Conservation (phyloP, 208 protist species). For the Leishmania tarentolae region DNA sequence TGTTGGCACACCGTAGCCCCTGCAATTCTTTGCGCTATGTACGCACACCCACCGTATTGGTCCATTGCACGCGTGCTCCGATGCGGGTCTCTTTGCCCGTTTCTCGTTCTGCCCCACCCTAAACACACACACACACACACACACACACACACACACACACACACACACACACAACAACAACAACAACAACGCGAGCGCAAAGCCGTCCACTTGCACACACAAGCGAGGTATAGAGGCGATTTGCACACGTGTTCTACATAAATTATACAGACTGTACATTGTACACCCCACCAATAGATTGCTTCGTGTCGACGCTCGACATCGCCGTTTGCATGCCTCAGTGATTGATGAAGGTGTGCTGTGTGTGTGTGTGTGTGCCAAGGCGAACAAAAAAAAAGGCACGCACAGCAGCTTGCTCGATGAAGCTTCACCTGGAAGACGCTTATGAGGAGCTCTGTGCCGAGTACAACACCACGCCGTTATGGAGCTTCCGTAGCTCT, state of each 20-base stretch:
- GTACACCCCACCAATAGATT: neutral
- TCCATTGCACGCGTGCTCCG: neutral
- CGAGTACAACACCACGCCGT: slow-evolving; percentile 26
- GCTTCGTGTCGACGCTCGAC: neutral
- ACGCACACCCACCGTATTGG: neutral
- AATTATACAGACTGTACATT: neutral
- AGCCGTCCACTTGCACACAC: neutral
- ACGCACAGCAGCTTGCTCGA: neutral
- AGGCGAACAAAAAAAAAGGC: neutral
- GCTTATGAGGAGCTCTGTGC: slow-evolving; percentile 26
- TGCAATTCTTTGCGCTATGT: neutral
- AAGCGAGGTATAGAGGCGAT: neutral
- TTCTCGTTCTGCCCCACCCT: neutral
- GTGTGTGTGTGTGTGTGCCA: neutral
- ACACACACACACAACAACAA: neutral
- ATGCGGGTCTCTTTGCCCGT: neutral
- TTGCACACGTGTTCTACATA: neutral
- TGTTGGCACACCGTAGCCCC: neutral
- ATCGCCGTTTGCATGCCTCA: neutral
- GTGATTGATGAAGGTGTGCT: neutral
- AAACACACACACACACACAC: neutral
- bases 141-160: neutral
- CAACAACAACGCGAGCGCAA: neutral
- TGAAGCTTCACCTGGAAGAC: slow-evolving; percentile 28
- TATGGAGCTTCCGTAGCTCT: slow-evolving; percentile 1